Conservation (phyloP, 2,329 filamentous ascomycete genomes). For the Fusarium torreyae region DNA sequence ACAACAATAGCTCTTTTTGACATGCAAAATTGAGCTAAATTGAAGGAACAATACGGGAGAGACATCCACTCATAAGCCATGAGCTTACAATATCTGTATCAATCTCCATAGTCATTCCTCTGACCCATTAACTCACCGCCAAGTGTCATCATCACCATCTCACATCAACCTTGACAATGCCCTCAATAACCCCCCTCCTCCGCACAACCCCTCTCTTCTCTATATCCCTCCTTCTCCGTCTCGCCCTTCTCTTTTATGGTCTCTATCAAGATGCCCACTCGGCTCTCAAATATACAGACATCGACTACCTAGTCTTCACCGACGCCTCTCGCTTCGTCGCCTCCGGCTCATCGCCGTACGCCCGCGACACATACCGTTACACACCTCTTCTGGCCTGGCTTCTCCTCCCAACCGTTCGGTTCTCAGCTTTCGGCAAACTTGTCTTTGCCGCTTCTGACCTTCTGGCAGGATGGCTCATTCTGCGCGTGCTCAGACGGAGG, state of each 20-base stretch:
- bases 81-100: conserved; percentile 13
- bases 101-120: conserved; percentile 6
- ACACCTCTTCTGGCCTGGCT: conserved; percentile 95
- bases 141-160: conserved; percentile 46
- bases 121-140: conserved; percentile 39
- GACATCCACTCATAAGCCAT: conserved; percentile 25
- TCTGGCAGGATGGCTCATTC: conserved; percentile 84
- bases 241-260: conserved; percentile 85
- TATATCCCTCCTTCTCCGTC: conserved; percentile 75
- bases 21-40: conserved; percentile 2
- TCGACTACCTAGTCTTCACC: conserved; percentile 98
- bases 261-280: conserved; percentile 93
- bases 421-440: conserved; percentile 89
- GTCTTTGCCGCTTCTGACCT: conserved; percentile 89
- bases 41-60: background rate
- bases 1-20: conserved; percentile 16
- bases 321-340: conserved; percentile 87
- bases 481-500: conserved; percentile 55
- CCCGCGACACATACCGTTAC: conserved; percentile 95
- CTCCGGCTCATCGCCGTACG: conserved; percentile 81
- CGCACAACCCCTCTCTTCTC: conserved; percentile 66
- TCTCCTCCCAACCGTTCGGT: conserved; percentile 79
- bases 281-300: conserved; percentile 97
- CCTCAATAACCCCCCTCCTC: conserved; percentile 49
- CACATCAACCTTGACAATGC: conserved; percentile 40